Evolutionary conservation across 441 rosid genomes (phyloP).

Genomic region (Jatropha multifida): DNA sequence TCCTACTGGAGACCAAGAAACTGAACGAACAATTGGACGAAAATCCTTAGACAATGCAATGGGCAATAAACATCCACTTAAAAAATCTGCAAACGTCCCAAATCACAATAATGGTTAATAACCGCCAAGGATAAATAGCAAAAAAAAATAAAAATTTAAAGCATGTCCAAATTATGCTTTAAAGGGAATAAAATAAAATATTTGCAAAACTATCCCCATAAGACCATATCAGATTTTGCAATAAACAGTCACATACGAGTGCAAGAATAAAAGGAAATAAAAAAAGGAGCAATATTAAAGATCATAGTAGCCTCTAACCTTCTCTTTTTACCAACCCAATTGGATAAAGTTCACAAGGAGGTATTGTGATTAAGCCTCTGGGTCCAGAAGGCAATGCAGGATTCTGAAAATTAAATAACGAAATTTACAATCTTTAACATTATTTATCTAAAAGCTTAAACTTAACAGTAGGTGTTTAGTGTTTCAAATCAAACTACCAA

Average conservation of each 20-base stretch:
- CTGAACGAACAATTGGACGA: constrained; percentile 62
- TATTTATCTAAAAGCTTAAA: too few relatives aligned
- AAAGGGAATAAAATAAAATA: background rate
- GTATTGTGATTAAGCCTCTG: constrained; percentile 70
- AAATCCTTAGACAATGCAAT: constrained; percentile 64
- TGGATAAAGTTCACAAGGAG: constrained; percentile 51
- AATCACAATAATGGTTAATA: background rate
- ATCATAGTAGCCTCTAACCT: constrained; percentile 39
- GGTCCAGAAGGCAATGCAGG: constrained; percentile 86
- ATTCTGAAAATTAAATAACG: constrained; percentile 43
- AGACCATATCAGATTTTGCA: background rate
- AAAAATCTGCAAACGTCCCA: constrained; percentile 51
- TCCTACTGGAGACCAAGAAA: constrained; percentile 93
- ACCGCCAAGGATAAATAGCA: background rate
- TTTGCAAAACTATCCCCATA: background rate
- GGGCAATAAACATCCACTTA: constrained; percentile 58
- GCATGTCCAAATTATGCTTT: background rate
- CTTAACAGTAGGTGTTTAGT: too few relatives aligned
- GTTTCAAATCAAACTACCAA: too few relatives aligned
- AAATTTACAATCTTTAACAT: background rate
- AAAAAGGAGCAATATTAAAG: background rate
- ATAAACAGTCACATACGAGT: background rate
- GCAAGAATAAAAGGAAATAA: background rate
- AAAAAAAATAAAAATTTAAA: background rate
- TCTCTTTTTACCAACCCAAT: constrained; percentile 62